A percentile compares a stretch with the other conserved stretches of the same genome.
phyloP scores from a whole-genome alignment of 1,284 basidiomycete species.

The Fereydounia khargensis region DNA sequence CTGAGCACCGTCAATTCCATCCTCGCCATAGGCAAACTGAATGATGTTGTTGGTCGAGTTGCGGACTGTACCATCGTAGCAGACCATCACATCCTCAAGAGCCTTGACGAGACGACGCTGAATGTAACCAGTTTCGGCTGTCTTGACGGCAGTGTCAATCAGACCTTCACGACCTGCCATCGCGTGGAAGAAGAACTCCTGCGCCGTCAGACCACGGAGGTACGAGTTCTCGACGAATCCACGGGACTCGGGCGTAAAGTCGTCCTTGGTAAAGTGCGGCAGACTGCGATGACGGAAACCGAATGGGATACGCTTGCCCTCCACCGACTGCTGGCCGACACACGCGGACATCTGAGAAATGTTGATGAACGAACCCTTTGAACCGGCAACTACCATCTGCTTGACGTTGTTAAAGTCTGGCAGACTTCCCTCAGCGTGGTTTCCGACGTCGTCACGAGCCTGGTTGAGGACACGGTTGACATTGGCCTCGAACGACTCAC shows the following conservation, averaged over 20 bases:
- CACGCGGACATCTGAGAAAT: slow-evolving; percentile 99
- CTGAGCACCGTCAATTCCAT: slow-evolving; percentile 96
- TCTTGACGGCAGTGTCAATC: slow-evolving; percentile 99
- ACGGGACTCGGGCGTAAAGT: slow-evolving; percentile 96
- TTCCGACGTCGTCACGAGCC: slow-evolving; percentile 93
- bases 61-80: slow-evolving; percentile 95
- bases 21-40: slow-evolving; percentile 96
- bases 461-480: slow-evolving; percentile 89
- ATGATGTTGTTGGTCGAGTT: slow-evolving; percentile 76
- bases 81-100: slow-evolving; percentile 93
- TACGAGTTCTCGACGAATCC: slow-evolving; percentile 99
- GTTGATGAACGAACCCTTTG: slow-evolving; percentile 91
- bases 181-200: slow-evolving; percentile 99
- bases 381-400: slow-evolving; percentile 99
- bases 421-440: slow-evolving; percentile 89
- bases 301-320: slow-evolving; percentile 96
- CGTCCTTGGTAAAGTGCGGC: slow-evolving; percentile 97
- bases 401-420: slow-evolving; percentile 99
- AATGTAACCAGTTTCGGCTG: slow-evolving; percentile 98
- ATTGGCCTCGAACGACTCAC: slow-evolving; percentile 92
- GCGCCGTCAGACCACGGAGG: slow-evolving; percentile 89
- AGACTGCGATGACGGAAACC: slow-evolving; percentile 95
- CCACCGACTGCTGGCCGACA: slow-evolving; percentile 97
- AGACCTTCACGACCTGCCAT: slow-evolving; percentile 99
- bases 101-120: slow-evolving; percentile 97